phyloP scores from a whole-genome alignment of 352 stramenopile genomes.

The Pythium volutum region DNA sequence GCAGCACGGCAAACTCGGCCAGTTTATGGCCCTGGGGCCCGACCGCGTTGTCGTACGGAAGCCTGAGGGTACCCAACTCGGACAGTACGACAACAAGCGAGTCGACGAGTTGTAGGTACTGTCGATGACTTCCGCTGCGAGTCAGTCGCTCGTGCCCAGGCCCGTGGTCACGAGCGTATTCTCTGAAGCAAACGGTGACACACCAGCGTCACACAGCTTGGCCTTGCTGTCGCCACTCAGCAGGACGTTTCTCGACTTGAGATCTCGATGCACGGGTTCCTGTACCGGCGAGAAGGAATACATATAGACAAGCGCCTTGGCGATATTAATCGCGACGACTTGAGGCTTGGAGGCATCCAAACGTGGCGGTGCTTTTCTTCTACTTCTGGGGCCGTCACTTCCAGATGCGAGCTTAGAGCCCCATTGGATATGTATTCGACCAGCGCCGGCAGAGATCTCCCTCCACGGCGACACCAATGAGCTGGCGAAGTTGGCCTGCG shows the following conservation, averaged over 20 bases:
- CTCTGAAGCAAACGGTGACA: slow-evolving; percentile 17
- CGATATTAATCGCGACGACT: slow-evolving; percentile 45
- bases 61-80: slow-evolving; percentile 50
- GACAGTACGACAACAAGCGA: slow-evolving; percentile 49
- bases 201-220: slow-evolving; percentile 27
- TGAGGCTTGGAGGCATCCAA: slow-evolving; percentile 24
- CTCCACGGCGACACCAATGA: slow-evolving; percentile 63
- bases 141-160: slow-evolving; percentile 29
- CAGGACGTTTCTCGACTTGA: slow-evolving; percentile 49
- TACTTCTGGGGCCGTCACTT: slow-evolving; percentile 17
- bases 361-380: not conserved
- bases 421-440: slow-evolving; percentile 69
- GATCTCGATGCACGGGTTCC: slow-evolving; percentile 38
- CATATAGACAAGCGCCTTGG: slow-evolving; percentile 45
- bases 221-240: slow-evolving; percentile 24
- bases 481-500: slow-evolving; percentile 65
- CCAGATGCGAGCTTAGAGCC: slow-evolving; percentile 50
- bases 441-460: slow-evolving; percentile 45
- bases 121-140: slow-evolving; percentile 42
- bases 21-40: slow-evolving; percentile 27
- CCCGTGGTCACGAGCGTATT: slow-evolving; percentile 20
- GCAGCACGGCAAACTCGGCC: slow-evolving; percentile 37
- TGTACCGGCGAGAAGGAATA: slow-evolving; percentile 45
- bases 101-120: slow-evolving; percentile 38
- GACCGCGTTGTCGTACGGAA: slow-evolving; percentile 41